Evolutionary conservation across 2,329 filamentous ascomycete genomes (phyloP), one percentile per base, ranked within the genome.

Genomic region (Aureobasidium lini): DNA sequence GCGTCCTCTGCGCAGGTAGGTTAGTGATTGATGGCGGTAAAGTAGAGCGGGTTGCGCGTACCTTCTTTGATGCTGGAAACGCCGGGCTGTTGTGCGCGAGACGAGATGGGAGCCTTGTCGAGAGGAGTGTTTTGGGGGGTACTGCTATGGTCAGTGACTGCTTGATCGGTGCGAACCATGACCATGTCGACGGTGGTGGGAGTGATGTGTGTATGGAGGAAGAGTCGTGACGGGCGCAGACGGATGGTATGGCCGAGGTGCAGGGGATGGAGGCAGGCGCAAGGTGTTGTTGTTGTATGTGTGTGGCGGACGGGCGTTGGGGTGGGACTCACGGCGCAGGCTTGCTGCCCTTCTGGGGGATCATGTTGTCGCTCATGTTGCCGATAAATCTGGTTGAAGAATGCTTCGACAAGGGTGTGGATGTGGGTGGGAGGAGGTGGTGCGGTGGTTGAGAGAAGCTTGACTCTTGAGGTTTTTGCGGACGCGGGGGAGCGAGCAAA

Each of bases 61-160:
- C 94, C 94, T 85, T 99, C 94, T 76, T 93, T 94, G 80, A 99
- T 97, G 76, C 90, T 96, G 66, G 90, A 81, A 64, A 99, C 87
- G 66, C 88, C 90, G 64, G 94, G 94, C 78, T 96, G 90, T 79
- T 96, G 91, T 68, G 95, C 94, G 77, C 94, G 93, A 64, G 93
- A 97, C 57, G 92, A 95, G 77, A 99, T 97, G 66, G 94, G 94
- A 67, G 95, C 94, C 50, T 56, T 57, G 80, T 93, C 92, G 66
- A 90, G 88, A 67, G 94, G 94, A 60, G 94, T 99, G 81, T 99
- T 99, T 79, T 99, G 94, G 71, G 94, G 94, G 72, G 94, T 99
- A 71, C 94, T 97, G 32, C 8, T 57, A 31, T 39, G 53, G 53
- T 57, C 53, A 57, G 53, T 23, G 18, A 11, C 29, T 28, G 53